These are phyloP conservation scores for Talaromyces piceae DNA, from an alignment of 2,329 filamentous ascomycete genomes.

Conservation along the genomic window DNA sequence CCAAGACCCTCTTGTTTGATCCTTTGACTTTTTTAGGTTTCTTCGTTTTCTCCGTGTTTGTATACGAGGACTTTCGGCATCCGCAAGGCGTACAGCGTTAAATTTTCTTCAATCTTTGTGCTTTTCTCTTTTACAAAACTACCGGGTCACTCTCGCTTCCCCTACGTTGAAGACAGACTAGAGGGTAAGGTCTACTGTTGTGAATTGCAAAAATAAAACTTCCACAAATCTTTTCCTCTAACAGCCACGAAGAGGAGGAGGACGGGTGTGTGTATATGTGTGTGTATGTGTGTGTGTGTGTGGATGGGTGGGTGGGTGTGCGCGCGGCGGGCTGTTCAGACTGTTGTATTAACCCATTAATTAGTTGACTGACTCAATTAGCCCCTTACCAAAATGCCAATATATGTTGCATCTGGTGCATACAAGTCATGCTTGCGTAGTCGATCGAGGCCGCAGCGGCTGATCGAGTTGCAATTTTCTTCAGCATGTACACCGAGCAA, in stretches of 20 bases:
- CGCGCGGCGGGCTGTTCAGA: neutral
- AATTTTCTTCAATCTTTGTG: neutral
- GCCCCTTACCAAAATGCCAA: neutral
- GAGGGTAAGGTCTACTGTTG: too few species aligned
- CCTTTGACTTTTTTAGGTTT: conserved; percentile 1
- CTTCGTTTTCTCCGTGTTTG: conserved; percentile 2
- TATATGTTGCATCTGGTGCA: neutral
- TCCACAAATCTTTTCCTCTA: too few species aligned
- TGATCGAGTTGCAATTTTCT: neutral
- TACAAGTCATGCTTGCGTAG: neutral
- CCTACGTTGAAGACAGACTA: too few species aligned
- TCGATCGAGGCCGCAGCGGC: neutral
- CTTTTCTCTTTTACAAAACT: neutral
- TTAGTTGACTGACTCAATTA: too few species aligned
- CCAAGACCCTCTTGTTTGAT: too few species aligned
- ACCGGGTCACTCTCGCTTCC: too few species aligned
- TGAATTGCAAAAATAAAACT: too few species aligned
- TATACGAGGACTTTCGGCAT: conserved; percentile 10
- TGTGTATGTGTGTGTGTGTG: too few species aligned
- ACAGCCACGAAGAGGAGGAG: too few species aligned
- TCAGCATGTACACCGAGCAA: too few species aligned
- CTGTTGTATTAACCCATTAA: neutral
- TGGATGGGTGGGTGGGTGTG: too few species aligned
- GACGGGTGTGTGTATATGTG: too few species aligned
- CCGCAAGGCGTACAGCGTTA: conserved; percentile 11